phyloP scores from a whole-genome alignment of 352 stramenopile species.

The Pythium aquatile region DNA sequence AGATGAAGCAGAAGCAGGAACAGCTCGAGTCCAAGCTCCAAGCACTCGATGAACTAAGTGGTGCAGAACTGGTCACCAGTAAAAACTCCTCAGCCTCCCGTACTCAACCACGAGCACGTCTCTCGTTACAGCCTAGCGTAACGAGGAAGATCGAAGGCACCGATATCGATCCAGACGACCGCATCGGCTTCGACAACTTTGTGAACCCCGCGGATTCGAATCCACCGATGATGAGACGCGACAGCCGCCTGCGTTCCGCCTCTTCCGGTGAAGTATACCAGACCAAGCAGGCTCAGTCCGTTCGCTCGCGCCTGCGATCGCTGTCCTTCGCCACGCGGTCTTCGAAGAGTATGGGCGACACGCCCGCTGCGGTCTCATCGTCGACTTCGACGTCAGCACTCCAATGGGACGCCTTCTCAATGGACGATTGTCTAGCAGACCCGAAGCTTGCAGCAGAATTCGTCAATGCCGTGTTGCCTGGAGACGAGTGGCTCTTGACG shows the following conservation, averaged over 20 bases:
- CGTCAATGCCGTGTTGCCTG: conserved; percentile 33
- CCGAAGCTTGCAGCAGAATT: conserved; percentile 47
- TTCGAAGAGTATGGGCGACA: neutral
- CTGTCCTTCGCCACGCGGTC: conserved; percentile 20
- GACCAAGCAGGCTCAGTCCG: neutral
- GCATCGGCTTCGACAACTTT: conserved; percentile 36
- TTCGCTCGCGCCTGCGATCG: conserved; percentile 20
- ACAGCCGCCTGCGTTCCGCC: conserved; percentile 22
- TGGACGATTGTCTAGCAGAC: conserved; percentile 44
- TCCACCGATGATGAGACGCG: conserved; percentile 8
- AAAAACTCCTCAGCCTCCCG: neutral
- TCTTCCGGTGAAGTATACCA: conserved; percentile 16
- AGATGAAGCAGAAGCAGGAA: conserved; percentile 27
- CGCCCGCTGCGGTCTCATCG: neutral
- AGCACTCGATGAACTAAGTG: conserved; percentile 5
- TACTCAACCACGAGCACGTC: conserved; percentile 1
- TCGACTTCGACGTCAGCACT: conserved; percentile 1
- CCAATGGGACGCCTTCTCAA: conserved; percentile 16
- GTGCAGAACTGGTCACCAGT: neutral
- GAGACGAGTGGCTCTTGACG: conserved; percentile 35
- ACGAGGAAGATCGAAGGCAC: conserved; percentile 1
- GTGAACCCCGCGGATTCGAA: neutral
- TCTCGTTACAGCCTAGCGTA: conserved; percentile 16
- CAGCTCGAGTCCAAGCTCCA: conserved; percentile 27
- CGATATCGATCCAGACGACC: neutral